phyloP scores from a whole-genome alignment of 2,329 filamentous ascomycete genomes.

The Fusarium scirpi region DNA sequence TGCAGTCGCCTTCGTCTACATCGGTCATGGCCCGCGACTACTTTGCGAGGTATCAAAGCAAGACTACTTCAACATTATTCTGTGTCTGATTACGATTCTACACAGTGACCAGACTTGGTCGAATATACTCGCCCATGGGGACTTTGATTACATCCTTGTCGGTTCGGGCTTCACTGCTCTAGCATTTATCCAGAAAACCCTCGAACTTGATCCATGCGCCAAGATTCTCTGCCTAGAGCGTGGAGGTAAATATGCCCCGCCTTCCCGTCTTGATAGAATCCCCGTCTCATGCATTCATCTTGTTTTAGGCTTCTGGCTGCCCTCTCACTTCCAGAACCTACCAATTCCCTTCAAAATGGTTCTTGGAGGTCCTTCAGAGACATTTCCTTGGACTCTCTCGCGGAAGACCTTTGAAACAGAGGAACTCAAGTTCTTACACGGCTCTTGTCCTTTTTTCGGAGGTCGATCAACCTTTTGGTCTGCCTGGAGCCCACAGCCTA shows the following conservation, averaged over 20 bases:
- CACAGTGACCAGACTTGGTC: neutral
- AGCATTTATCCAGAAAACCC: neutral
- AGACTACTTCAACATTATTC: neutral
- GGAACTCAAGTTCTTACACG: neutral
- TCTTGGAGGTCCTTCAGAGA: neutral
- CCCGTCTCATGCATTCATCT: neutral
- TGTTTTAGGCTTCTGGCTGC: neutral
- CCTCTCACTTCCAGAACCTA: constrained; percentile 5
- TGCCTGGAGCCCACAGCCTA: neutral
- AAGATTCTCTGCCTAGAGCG: constrained; percentile 2
- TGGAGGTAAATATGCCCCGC: neutral
- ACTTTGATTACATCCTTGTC: constrained; percentile 3
- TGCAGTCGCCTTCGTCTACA: neutral
- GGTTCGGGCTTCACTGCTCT: constrained; percentile 4
- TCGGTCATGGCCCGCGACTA: constrained; percentile 6
- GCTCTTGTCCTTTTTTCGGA: neutral
- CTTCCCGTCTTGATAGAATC: neutral
- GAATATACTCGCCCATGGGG: neutral
- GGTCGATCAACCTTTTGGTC: neutral
- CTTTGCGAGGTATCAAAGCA: neutral
- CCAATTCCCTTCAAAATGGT: constrained; percentile 8
- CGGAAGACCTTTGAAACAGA: neutral
- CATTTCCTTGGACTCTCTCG: neutral
- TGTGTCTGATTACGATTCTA: neutral
- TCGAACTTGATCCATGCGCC: neutral